phyloP scores from a whole-genome alignment of 805 yeast genomes.

The Wickerhamiella slavikovae region DNA sequence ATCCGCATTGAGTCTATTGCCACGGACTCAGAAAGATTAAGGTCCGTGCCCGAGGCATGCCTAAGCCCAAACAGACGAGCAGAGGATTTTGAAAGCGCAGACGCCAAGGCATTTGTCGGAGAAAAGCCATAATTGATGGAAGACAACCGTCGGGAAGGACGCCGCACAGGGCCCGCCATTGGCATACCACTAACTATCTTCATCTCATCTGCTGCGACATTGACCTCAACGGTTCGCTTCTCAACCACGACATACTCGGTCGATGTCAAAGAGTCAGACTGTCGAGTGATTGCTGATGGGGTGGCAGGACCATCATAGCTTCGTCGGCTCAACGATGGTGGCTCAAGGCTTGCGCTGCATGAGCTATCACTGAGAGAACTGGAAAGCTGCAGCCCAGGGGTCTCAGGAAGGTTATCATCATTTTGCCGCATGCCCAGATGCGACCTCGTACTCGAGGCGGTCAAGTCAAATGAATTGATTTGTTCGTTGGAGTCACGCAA shows the following conservation, averaged over 20 bases:
- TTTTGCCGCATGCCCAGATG: no score
- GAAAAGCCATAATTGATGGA: conserved; percentile 20
- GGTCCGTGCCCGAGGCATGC: no score
- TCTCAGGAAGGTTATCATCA: background rate
- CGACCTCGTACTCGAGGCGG: background rate
- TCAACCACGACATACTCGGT: conserved; percentile 82
- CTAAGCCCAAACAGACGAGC: conserved; percentile 81
- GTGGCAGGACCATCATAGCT: background rate
- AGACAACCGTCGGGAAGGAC: conserved; percentile 12
- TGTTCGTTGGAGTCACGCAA: conserved; percentile 54
- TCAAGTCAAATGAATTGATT: conserved; percentile 14
- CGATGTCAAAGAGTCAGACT: background rate
- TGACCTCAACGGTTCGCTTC: conserved; percentile 84
- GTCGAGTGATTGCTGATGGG: background rate
- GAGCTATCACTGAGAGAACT: background rate
- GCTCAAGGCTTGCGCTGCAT: no score
- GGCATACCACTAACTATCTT: conserved; percentile 21
- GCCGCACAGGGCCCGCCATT: background rate
- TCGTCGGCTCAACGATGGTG: no score
- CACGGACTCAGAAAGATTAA: no score
- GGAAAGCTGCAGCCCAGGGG: background rate
- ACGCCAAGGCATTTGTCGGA: conserved; percentile 75
- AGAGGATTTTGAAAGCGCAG: conserved; percentile 74
- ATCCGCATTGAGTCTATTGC: no score
- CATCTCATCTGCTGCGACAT: conserved; percentile 88